Percentiles rank a stretch among this genome's conserved stretches.
Evolutionary conservation across 176 grass and related monocot species (phyloP).

Genomic region (Raddia distichophylla): DNA sequence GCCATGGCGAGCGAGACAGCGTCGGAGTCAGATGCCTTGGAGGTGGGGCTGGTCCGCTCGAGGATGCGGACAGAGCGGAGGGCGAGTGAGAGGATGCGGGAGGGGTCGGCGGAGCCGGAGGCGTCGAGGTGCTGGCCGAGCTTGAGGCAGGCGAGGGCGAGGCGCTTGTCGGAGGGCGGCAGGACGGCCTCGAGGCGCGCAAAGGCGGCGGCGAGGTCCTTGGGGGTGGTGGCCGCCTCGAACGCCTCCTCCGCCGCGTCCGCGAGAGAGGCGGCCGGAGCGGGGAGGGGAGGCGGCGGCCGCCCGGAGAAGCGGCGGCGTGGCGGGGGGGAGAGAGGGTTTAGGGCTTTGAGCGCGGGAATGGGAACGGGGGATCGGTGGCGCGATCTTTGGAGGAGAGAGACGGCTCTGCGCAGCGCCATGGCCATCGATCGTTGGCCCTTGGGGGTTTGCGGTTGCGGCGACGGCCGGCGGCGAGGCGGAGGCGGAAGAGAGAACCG

Average conservation of each 20-base stretch:
- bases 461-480: constrained; percentile 14
- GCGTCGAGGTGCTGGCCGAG: constrained; percentile 92
- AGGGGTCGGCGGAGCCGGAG: constrained; percentile 46
- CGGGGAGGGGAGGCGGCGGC: constrained; percentile 29
- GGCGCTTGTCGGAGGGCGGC: constrained; percentile 57
- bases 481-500: background rate
- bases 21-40: constrained; percentile 32
- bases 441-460: background rate
- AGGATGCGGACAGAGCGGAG: constrained; percentile 72
- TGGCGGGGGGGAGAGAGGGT: background rate
- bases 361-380: background rate
- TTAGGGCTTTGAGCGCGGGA: constrained; percentile 23
- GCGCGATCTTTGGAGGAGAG: constrained; percentile 48
- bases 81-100: constrained; percentile 61
- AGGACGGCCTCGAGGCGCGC: constrained; percentile 57
- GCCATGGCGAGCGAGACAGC: constrained; percentile 89
- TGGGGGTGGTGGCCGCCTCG: constrained; percentile 62
- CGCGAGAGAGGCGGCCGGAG: constrained; percentile 25
- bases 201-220: constrained; percentile 64
- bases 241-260: constrained; percentile 67
- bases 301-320: constrained; percentile 55
- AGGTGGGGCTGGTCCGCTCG: constrained; percentile 38
- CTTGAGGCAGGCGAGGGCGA: constrained; percentile 95
- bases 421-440: constrained; percentile 25
- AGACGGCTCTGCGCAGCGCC: constrained; percentile 45